These are phyloP conservation scores for rapeseed (Brassica napus) DNA, from an alignment of 345 rosid species.

Conservation along the genomic window Da-Ae NC_063438.1:7491501-7492000, in stretches of 20 bases:
- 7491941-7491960: not conserved
- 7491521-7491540: constrained; percentile 17
- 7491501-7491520: constrained; percentile 17
- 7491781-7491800: not conserved
- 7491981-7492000: constrained; percentile 33
- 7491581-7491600: not conserved
- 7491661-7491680: not conserved
- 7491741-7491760: not conserved
- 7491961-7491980: constrained; percentile 38
- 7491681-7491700: not conserved
- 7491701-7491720: not conserved
- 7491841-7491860: not conserved
- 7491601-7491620: not conserved
- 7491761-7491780: not conserved
- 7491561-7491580: not conserved
- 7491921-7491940: constrained; percentile 34
- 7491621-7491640: not conserved
- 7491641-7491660: not conserved
- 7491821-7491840: not conserved
- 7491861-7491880: not conserved
- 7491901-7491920: not conserved
- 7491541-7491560: not conserved
- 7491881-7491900: not conserved
- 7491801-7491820: not conserved
- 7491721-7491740: not conserved